These are phyloP conservation scores for Nicotiana attenuata DNA, from an alignment of 257 asterid genomes.

Conservation along the genomic window DNA sequence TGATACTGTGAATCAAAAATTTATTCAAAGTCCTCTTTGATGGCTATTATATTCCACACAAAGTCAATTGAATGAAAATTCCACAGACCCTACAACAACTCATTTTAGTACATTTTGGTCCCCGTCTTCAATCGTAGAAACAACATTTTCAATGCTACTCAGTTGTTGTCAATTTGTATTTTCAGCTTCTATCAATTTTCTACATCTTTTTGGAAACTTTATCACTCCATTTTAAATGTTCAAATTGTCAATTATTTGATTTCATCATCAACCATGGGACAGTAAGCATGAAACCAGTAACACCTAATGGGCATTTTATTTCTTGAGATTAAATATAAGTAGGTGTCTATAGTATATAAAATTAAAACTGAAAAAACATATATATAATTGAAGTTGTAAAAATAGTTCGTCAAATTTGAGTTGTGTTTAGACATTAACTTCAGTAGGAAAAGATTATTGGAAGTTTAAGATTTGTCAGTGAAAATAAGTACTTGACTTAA, in stretches of 20 bases:
- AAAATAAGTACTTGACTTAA: too few species aligned
- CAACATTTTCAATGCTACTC: neutral
- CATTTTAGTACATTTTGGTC: neutral
- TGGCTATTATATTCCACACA: neutral
- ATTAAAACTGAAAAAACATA: too few species aligned
- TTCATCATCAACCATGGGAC: neutral
- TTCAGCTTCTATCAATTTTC: neutral
- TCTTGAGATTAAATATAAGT: too few species aligned
- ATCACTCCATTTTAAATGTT: neutral
- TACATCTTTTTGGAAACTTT: neutral
- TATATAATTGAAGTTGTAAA: too few species aligned
- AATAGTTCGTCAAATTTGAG: too few species aligned
- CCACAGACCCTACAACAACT: neutral
- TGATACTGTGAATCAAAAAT: neutral
- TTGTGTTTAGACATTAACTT: too few species aligned
- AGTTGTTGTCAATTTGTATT: neutral
- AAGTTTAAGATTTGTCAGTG: too few species aligned
- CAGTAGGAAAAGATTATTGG: too few species aligned
- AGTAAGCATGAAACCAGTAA: neutral
- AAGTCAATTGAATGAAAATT: neutral
- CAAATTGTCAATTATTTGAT: neutral
- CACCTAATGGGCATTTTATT: too few species aligned
- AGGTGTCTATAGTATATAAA: too few species aligned
- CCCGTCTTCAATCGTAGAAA: neutral
- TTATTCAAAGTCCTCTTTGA: neutral